Conservation (phyloP, 2,329 filamentous ascomycete species). For the Penicillium sp. region DNA sequence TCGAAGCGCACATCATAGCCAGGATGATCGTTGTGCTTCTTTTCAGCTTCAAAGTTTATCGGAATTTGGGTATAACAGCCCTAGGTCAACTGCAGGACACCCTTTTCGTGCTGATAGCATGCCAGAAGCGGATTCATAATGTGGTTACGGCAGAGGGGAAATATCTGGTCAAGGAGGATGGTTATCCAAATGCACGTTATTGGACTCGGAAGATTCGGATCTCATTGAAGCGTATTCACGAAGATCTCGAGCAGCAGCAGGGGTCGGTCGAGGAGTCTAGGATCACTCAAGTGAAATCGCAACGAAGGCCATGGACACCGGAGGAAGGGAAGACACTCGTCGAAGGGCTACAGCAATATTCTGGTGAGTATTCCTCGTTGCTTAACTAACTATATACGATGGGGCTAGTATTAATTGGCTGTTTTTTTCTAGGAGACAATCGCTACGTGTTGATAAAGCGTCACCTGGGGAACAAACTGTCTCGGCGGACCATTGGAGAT, state of each 20-base stretch:
- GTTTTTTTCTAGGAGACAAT: not conserved
- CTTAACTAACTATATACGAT: not conserved
- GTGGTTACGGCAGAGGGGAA: not conserved
- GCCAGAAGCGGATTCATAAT: conserved; percentile 2
- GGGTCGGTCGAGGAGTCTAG: not conserved
- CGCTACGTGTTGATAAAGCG: conserved; percentile 2
- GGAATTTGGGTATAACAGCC: not conserved
- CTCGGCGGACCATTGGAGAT: conserved; percentile 2
- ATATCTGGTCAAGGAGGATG: not conserved
- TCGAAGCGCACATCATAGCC: conserved; percentile 16
- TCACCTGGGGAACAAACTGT: conserved; percentile 1
- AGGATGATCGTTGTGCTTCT: conserved; percentile 10
- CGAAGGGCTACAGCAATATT: not conserved
- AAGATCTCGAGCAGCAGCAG: not conserved
- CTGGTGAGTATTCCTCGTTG: not conserved
- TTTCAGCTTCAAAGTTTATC: conserved; percentile 11
- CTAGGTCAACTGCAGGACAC: conserved; percentile 2
- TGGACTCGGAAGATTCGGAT: conserved; percentile 2
- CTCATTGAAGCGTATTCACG: conserved; percentile 1
- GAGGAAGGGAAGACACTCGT: conserved; percentile 1
- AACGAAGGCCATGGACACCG: conserved; percentile 1
- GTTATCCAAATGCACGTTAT: not conserved
- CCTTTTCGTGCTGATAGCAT: conserved; percentile 12
- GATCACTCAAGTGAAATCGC: not conserved
- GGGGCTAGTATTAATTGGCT: not conserved